Base-by-base conservation (phyloP, 306 rosid species). In the Canavalia gladiata region DNA sequence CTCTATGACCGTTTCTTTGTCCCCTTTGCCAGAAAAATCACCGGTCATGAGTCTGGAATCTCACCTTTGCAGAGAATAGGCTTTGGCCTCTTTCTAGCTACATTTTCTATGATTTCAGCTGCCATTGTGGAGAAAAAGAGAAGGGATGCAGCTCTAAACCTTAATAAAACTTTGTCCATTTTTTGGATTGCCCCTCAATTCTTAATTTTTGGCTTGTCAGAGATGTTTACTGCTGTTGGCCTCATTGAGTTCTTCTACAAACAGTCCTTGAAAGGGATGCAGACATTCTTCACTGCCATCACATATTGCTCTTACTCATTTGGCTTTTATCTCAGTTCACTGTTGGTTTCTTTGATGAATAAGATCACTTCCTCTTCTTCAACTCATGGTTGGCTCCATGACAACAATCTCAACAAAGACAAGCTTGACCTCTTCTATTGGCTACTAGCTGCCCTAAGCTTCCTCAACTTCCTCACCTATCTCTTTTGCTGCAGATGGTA, bases 151-250 rank as follows among this genome's bases (percentile, higher is more conserved):
- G 91, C 92, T 1, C 10, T 91, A 0, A 58, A 82, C 43, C 84
- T 18, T 0, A 72, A 82, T 81, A 34, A 84, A 31, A 92, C 81
- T 1, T 5, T 96, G 46, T 96, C 99, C 30, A 93, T 96, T 31
- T 96, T 96, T 29, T 96, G 98, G 98, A 96, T 96, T 68, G 84
- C 99, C 1, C 99, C 99, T 7, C 99, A 96, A 28, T 96, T 90
- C 90, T 83, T 96, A 45, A 96, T 96, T 46, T 96, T 96, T 73
- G 99, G 99, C 0, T 13, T 96, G 8, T 96, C 99, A 1, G 99
- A 96, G 74, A 93, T 96, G 99, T 84, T 77, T 35, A 95, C 97
- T 1, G 95, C 97, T 0, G 92, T 95, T 29, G 99, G 99, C 4
- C 94, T 95, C 8, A 82, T 92, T 56, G 97, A 94, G 88, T 94